These are phyloP conservation scores for Diddensiella transvaalensis DNA, from an alignment of 805 yeast species.

Conservation along the genomic window DNA sequence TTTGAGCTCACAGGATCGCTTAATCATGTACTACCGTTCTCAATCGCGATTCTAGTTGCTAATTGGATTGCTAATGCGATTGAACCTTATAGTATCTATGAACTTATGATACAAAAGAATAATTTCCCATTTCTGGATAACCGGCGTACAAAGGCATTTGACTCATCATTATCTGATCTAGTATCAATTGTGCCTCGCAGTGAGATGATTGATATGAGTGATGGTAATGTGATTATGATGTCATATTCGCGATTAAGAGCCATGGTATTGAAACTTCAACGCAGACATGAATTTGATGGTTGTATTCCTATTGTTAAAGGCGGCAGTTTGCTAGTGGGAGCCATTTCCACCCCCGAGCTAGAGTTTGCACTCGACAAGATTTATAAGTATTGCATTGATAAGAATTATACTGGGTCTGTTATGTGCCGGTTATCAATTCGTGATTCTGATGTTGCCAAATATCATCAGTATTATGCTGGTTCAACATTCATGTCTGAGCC, in stretches of 20 bases:
- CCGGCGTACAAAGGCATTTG: constrained; percentile 33
- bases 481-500: constrained; percentile 5
- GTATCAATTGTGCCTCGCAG: constrained; percentile 29
- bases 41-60: constrained; percentile 53
- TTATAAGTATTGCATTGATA: constrained; percentile 26
- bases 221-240: constrained; percentile 33
- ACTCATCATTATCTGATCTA: constrained; percentile 40
- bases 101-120: constrained; percentile 43
- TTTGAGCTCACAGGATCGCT: constrained; percentile 61
- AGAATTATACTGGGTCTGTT: constrained; percentile 21
- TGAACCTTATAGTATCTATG: constrained; percentile 51
- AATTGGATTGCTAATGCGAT: constrained; percentile 53
- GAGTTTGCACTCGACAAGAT: constrained; percentile 50
- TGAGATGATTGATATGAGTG: constrained; percentile 38
- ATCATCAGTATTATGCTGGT: constrained; percentile 20
- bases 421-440: constrained; percentile 25
- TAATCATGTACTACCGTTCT: constrained; percentile 54
- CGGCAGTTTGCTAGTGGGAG: constrained; percentile 40
- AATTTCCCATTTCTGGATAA: constrained; percentile 54
- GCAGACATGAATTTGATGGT: constrained; percentile 47
- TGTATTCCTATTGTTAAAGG: constrained; percentile 45
- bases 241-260: constrained; percentile 33
- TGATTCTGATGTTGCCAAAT: constrained; percentile 21
- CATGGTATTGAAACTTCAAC: constrained; percentile 39
- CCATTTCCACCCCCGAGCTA: constrained; percentile 48